These are phyloP conservation scores for Debaryomycetaceae sp. DNA, from an alignment of 1,139 yeast species.

Conservation along the genomic window DNA sequence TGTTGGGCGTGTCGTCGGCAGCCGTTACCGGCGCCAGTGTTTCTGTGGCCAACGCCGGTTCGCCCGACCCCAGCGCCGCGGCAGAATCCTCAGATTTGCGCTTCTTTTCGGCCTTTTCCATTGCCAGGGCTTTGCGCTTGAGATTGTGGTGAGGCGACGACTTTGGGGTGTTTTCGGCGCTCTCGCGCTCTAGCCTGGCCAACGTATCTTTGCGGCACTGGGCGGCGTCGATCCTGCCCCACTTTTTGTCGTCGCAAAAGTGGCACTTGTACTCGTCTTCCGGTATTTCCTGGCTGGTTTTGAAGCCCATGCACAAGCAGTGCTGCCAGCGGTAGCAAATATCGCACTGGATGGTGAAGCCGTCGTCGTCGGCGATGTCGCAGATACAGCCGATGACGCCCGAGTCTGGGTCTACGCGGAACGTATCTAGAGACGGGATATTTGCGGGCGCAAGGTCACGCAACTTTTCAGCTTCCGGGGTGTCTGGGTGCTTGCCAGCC, in stretches of 20 bases:
- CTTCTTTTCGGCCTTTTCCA: conserved; percentile 17
- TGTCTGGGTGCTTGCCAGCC: background rate
- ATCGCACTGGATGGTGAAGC: conserved; percentile 91
- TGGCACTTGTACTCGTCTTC: conserved; percentile 74
- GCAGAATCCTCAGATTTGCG: conserved; percentile 5
- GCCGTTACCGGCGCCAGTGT: background rate
- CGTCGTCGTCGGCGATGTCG: conserved; percentile 84
- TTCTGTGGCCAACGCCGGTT: background rate
- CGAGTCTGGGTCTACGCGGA: conserved; percentile 65
- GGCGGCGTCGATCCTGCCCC: conserved; percentile 42
- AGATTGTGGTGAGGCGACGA: conserved; percentile 2
- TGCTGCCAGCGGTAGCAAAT: conserved; percentile 92
- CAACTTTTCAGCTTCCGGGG: conserved; percentile 3
- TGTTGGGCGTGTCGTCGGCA: conserved; percentile 19
- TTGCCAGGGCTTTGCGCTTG: conserved; percentile 21
- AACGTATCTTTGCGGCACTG: conserved; percentile 23
- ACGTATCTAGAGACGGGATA: conserved; percentile 8
- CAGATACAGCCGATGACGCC: conserved; percentile 88
- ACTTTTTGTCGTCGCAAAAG: conserved; percentile 50
- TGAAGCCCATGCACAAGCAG: conserved; percentile 76
- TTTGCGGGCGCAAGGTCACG: background rate
- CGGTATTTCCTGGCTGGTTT: conserved; percentile 64
- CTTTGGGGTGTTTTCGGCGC: conserved; percentile 3
- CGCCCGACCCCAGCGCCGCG: too few relatives aligned
- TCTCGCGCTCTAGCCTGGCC: conserved; percentile 17